phyloP scores from a whole-genome alignment of 169 alveolate species.

The Plasmodium yoelii region DNA sequence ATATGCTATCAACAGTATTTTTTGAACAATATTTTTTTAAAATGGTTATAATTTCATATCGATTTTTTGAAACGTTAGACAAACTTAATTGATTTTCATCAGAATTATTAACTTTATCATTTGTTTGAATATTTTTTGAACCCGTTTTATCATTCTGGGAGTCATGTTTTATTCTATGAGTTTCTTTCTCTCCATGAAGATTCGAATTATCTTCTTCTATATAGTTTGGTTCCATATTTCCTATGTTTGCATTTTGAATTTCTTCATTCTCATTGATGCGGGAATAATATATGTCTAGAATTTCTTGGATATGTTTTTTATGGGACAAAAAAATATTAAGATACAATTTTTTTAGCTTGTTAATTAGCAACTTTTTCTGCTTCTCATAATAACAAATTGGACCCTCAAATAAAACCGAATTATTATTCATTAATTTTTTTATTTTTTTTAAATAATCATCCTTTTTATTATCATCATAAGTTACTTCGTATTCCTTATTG shows the following conservation, averaged over 20 bases:
- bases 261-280: too few relatives aligned
- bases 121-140: neutral
- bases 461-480: neutral
- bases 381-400: constrained; percentile 27
- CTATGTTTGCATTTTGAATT: neutral
- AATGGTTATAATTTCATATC: constrained; percentile 22
- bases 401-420: constrained; percentile 11
- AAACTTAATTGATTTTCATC: neutral
- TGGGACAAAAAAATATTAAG: constrained; percentile 19
- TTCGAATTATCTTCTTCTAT: neutral
- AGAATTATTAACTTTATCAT: constrained; percentile 3
- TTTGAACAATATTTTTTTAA: constrained; percentile 41
- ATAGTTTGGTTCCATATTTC: constrained; percentile 1
- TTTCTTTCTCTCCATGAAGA: neutral
- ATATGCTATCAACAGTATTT: constrained; percentile 9
- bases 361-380: constrained; percentile 10
- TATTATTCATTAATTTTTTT: constrained; percentile 32
- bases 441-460: constrained; percentile 13
- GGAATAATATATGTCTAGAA: constrained; percentile 24
- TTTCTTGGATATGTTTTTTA: constrained; percentile 32
- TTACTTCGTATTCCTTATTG: neutral
- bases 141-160: too few relatives aligned
- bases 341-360: constrained; percentile 32
- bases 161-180: neutral
- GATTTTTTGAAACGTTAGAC: neutral